Evolutionary conservation across 108 stramenopile genomes (phyloP), one percentile per base, ranked within the genome.

Genomic region (Skeletonema menzelii): DNA sequence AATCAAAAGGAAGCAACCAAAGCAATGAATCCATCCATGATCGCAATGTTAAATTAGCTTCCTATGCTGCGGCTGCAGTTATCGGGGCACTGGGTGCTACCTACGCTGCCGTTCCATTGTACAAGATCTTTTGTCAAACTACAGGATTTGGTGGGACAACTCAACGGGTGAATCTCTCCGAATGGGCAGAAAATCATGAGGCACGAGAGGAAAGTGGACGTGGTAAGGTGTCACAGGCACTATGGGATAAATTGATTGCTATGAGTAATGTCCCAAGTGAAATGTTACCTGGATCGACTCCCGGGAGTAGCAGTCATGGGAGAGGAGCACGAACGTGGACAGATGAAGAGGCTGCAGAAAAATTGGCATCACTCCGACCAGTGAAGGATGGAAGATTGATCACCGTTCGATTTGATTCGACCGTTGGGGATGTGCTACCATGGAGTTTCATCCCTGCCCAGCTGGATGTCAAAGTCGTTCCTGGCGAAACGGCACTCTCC

Each of bases 71-170:
- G 4, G 94, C 94, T 22, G 83, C 88, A 20, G 91, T 90, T 0
- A 72, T 95, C 2, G 94, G 94, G 10, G 91, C 90, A 0, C 27
- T 95, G 1, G 94, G 91, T 17, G 94, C 94, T 14, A 88, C 94
- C 42, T 99, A 99, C 72, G 97, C 98, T n/a, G 88, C 98, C 3
- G 99, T 99, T 2, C 99, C 99, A 0, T 76, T 99, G 26, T 99
- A 99, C 87, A 99, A 99, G 65, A 88, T 96, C n/a, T 99, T 99
- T 70, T 99, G 99, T 81, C 97, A 98, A 76, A 94, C 93, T 7
- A 99, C 99, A 0, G 99, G 99, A 0, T 99, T 98, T 80, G 99
- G 99, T 10, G 98, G 98, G 4, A 98, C 98, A 0, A 98, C 97
- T 10, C 98, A 98, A 72, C 80, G 93, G 8, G 91, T 95, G 3